Base-by-base conservation (phyloP, 441 rosid genomes). In the Manihot esculenta region DNA sequence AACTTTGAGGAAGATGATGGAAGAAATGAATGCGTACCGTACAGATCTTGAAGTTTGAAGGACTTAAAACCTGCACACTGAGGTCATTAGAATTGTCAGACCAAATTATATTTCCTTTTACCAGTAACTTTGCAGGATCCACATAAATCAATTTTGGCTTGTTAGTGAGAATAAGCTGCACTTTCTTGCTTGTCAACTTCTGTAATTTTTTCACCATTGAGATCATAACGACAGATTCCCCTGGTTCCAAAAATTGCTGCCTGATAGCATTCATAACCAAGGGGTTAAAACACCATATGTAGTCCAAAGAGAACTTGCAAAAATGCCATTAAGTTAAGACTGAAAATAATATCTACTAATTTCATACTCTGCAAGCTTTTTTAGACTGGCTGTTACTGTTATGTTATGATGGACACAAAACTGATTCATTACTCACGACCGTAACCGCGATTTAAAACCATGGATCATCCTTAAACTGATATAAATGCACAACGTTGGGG, bases 201-300 rank as follows among this genome's bases (percentile, higher is more conserved):
- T 86, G 93, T 65, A 96, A 77, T 84, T 91, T 93, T 89, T 93
- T 96, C 82, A 96, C 96, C 82, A 89, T 90, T 42, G 99, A 90
- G 82, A 96, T 96, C 99, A 96, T 96, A 33, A 93, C 76, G 78
- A 96, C 93, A 17, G 98, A 91, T 81, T 95, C 99, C 73, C 98
- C 97, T 0, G 85, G 94, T 66, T 93, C 99, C 83, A 96, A 79
- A 84, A 96, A 96, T 80, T 95, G 98, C 85, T 95, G 97, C 99
- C 99, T 95, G 86, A 74, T 70, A 65, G 67, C 74, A 78, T 60
- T 61, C 41, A 45, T 15, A 70, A 60, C 20, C 47, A 47, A 70
- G 57, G 57, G 18, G 60, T 76, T 51, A 69, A 26, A 24, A 9
- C n/a, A 33, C 50, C 13, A 6, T 27, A 49, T 49, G 35, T 11